phyloP scores from a whole-genome alignment of 352 stramenopile species.

The Phytophthora hibernalis region DNA sequence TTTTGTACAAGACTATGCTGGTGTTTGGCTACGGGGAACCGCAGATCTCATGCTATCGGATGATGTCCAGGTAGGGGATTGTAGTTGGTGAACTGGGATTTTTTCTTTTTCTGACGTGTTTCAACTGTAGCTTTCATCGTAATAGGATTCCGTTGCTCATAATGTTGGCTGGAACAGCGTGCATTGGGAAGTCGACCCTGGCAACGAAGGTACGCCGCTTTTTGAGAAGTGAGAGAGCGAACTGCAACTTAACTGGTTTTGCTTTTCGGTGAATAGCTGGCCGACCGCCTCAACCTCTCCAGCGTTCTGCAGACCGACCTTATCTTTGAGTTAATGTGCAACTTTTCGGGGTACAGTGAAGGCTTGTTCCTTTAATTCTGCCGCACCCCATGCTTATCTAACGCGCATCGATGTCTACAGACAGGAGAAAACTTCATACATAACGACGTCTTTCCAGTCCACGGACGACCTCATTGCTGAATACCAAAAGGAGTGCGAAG shows the following conservation, averaged over 20 bases:
- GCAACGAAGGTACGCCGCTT: slow-evolving; percentile 75
- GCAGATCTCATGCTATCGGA: slow-evolving; percentile 87
- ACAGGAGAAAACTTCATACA: slow-evolving; percentile 74
- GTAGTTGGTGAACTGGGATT: not conserved
- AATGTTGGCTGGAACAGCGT: slow-evolving; percentile 83
- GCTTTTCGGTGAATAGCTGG: slow-evolving; percentile 53
- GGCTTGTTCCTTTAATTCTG: not conserved
- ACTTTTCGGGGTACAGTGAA: slow-evolving; percentile 79
- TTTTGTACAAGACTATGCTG: slow-evolving; percentile 92
- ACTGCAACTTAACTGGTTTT: not conserved
- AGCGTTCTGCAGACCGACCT: slow-evolving; percentile 89
- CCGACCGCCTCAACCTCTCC: slow-evolving; percentile 86
- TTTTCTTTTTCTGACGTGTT: not conserved
- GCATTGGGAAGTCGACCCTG: slow-evolving; percentile 87
- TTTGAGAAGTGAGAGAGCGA: not conserved
- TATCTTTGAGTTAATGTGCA: slow-evolving; percentile 92
- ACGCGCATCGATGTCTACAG: slow-evolving; percentile 20
- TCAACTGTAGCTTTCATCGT: slow-evolving; percentile 68
- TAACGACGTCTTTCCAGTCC: slow-evolving; percentile 65
- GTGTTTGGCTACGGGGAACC: slow-evolving; percentile 88
- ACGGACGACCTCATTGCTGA: slow-evolving; percentile 64
- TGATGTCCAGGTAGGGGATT: slow-evolving; percentile 75
- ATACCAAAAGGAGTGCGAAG: slow-evolving; percentile 82
- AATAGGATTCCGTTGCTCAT: slow-evolving; percentile 87
- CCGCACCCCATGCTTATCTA: not conserved